These are phyloP conservation scores for Colletotrichum sp. DNA, from an alignment of 2,329 filamentous ascomycete species.

Conservation along the genomic window DNA sequence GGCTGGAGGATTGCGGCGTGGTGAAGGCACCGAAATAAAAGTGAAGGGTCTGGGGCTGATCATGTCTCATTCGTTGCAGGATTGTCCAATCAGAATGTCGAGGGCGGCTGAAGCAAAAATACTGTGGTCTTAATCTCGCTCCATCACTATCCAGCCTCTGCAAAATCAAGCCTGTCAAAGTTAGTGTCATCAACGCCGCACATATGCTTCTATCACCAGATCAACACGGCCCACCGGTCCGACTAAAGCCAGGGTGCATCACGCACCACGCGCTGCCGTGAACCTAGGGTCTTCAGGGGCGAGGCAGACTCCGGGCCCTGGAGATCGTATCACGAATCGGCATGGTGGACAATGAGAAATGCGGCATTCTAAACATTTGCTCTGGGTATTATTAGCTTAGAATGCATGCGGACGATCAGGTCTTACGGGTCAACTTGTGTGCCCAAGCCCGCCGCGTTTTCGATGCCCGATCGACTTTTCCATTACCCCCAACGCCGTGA, in stretches of 20 bases:
- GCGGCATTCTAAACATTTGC: neutral
- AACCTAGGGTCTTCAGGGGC: neutral
- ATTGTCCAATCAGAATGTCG: neutral
- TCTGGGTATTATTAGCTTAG: constrained; percentile 16
- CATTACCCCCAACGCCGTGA: constrained; percentile 14
- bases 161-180: neutral
- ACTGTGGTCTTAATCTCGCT: neutral
- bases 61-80: neutral
- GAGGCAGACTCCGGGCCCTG: neutral
- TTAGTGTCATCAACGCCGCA: neutral
- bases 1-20: neutral
- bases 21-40: neutral
- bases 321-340: neutral
- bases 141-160: neutral
- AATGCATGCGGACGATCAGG: constrained; percentile 2
- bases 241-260: neutral
- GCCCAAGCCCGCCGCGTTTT: constrained; percentile 5
- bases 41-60: neutral
- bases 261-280: neutral
- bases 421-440: constrained; percentile 16
- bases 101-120: neutral
- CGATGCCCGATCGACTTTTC: constrained; percentile 6
- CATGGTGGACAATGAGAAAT: neutral
- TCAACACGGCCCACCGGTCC: neutral
- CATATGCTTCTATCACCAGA: neutral